phyloP scores from a whole-genome alignment of 176 grass and related monocot genomes.

The Poa annua region DNA sequence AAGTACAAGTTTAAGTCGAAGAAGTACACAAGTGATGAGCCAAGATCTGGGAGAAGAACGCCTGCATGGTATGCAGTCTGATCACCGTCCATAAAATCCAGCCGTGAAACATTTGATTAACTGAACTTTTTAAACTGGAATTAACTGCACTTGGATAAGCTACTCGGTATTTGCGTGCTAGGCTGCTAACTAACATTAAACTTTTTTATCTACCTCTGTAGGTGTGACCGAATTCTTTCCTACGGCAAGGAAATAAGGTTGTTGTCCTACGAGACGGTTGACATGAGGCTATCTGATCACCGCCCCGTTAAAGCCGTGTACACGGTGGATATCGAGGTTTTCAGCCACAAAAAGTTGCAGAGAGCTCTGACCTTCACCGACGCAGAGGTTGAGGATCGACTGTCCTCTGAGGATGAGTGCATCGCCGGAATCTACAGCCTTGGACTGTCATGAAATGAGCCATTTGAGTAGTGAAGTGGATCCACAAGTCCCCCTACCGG shows the following conservation, averaged over 20 bases:
- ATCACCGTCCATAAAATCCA: not conserved
- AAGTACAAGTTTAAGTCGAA: slow-evolving; percentile 88
- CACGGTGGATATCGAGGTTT: slow-evolving; percentile 78
- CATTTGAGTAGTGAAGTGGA: not conserved
- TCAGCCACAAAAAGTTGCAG: slow-evolving; percentile 80
- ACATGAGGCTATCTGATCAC: slow-evolving; percentile 82
- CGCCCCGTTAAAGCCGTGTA: slow-evolving; percentile 81
- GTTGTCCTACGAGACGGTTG: slow-evolving; percentile 58
- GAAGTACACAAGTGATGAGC: slow-evolving; percentile 80
- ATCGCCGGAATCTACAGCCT: slow-evolving; percentile 45
- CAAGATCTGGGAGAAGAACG: slow-evolving; percentile 77
- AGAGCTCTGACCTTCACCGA: slow-evolving; percentile 97
- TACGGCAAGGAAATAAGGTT: slow-evolving; percentile 76
- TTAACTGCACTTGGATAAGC: slow-evolving; percentile 9
- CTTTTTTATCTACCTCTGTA: slow-evolving; percentile 28
- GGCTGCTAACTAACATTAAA: not conserved
- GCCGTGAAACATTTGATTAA: not conserved
- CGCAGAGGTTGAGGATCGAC: slow-evolving; percentile 76
- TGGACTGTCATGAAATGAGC: slow-evolving; percentile 31
- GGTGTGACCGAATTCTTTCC: slow-evolving; percentile 92
- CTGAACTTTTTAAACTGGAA: not conserved
- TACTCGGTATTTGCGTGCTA: not conserved
- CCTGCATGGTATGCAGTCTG: slow-evolving; percentile 77
- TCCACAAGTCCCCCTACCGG: not conserved
- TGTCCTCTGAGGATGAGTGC: slow-evolving; percentile 59